phyloP scores from a whole-genome alignment of 148 eudicot species.

The Selenicereus undatus region DNA sequence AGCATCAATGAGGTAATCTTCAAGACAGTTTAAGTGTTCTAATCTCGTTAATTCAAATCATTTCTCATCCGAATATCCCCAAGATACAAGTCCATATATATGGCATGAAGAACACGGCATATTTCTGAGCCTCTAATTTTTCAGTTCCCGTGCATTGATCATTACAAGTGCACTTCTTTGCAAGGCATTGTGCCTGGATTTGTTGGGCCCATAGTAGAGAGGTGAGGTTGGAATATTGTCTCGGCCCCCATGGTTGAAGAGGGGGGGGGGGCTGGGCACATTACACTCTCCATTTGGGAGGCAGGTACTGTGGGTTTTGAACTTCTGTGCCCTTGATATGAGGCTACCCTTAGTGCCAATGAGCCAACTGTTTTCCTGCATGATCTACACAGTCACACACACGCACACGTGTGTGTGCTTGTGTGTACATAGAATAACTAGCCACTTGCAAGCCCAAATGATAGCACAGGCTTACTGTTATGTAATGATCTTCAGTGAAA shows the following conservation, averaged over 20 bases:
- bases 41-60: slow-evolving; percentile 1
- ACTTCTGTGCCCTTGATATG: neutral
- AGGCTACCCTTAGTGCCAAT: neutral
- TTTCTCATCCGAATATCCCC: neutral
- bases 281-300: no score
- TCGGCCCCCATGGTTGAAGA: no score
- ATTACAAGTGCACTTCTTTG: no score
- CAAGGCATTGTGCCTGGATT: no score
- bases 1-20: slow-evolving; percentile 68
- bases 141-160: neutral
- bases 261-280: no score
- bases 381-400: neutral
- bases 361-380: slow-evolving; percentile 1
- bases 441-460: neutral
- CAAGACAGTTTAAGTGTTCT: neutral
- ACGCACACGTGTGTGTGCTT: no score
- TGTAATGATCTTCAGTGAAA: neutral
- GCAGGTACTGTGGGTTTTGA: neutral
- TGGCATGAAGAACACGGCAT: neutral
- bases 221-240: no score
- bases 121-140: neutral
- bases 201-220: no score
- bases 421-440: no score
- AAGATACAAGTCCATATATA: neutral
- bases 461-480: neutral